Evolutionary conservation across 805 yeast genomes (phyloP).

Genomic region (fission yeast (Schizosaccharomyces pombe)): ASM294v3 CU329670.1:857001-857500

Average conservation of each 20-base stretch:
- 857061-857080: not conserved
- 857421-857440: no score
- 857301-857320: not conserved
- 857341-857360: slow-evolving; percentile 2
- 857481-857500: not conserved
- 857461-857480: no score
- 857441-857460: no score
- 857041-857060: not conserved
- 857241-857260: slow-evolving; percentile 4
- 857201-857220: not conserved
- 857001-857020: not conserved
- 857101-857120: not conserved
- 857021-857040: not conserved
- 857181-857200: not conserved
- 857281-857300: slow-evolving; percentile 11
- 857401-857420: no score
- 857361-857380: no score
- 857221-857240: not conserved
- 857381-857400: no score
- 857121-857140: not conserved
- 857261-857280: slow-evolving; percentile 13
- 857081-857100: not conserved
- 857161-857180: not conserved
- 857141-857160: not conserved
- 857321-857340: slow-evolving; percentile 1